A percentile compares a stretch with the other conserved stretches of the same genome.
Conservation (phyloP, 2,329 filamentous ascomycete genomes). For the Exophiala sp. region DNA sequence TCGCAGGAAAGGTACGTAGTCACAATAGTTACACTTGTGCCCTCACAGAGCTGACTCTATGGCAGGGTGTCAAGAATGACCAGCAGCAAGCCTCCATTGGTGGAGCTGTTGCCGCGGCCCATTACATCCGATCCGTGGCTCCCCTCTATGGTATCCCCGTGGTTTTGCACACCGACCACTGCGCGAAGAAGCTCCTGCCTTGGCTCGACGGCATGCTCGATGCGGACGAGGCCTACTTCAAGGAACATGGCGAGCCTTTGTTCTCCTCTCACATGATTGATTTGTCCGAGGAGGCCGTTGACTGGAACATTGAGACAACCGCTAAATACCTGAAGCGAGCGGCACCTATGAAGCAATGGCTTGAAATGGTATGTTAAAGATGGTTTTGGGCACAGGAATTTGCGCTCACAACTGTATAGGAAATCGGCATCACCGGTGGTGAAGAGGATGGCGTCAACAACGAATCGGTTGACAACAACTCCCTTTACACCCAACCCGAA, state of each 20-base stretch:
- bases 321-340: slow-evolving; percentile 89
- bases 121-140: slow-evolving; percentile 86
- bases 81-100: slow-evolving; percentile 84
- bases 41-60: slow-evolving; percentile 6
- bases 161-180: slow-evolving; percentile 95
- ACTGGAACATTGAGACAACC: slow-evolving; percentile 88
- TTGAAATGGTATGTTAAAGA: slow-evolving; percentile 72
- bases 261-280: slow-evolving; percentile 99
- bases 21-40: background rate
- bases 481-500: slow-evolving; percentile 95
- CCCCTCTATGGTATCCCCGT: slow-evolving; percentile 85
- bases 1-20: slow-evolving; percentile 71
- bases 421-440: slow-evolving; percentile 91
- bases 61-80: slow-evolving; percentile 66
- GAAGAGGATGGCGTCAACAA: slow-evolving; percentile 99
- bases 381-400: background rate
- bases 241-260: slow-evolving; percentile 82
- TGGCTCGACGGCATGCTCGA: slow-evolving; percentile 96
- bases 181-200: slow-evolving; percentile 97
- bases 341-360: slow-evolving; percentile 96
- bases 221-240: slow-evolving; percentile 91
- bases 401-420: slow-evolving; percentile 38
- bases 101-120: slow-evolving; percentile 79
- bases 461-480: slow-evolving; percentile 93
- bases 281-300: slow-evolving; percentile 81